Evolutionary conservation across 257 asterid species (phyloP).

Genomic region (Ligustrum vulgare): DNA sequence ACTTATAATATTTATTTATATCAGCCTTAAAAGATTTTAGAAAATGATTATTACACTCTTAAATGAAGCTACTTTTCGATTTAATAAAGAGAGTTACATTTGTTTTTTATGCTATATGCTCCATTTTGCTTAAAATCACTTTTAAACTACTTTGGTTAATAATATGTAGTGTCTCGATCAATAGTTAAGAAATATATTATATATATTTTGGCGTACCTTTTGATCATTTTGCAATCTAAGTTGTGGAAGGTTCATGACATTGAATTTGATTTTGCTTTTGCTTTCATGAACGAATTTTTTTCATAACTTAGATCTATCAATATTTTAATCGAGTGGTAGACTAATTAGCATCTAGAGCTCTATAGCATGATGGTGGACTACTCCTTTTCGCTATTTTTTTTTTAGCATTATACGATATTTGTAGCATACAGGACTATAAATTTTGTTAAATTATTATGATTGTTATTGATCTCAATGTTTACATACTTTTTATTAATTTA

Average conservation of each 20-base stretch:
- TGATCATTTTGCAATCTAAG: background rate
- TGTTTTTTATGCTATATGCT: background rate
- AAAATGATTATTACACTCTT: background rate
- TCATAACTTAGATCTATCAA: too few species aligned
- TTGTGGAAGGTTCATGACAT: background rate
- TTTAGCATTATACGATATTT: too few species aligned
- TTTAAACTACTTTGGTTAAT: background rate
- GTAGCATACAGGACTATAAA: too few species aligned
- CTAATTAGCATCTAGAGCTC: background rate
- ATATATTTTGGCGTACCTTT: too few species aligned
- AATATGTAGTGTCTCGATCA: background rate
- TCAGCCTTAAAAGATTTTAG: background rate
- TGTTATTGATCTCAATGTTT: too few species aligned
- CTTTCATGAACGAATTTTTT: too few species aligned
- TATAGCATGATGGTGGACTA: background rate
- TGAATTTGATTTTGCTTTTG: background rate
- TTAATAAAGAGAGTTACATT: too few species aligned
- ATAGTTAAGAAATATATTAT: too few species aligned
- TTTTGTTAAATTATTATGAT: too few species aligned
- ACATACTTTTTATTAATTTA: too few species aligned
- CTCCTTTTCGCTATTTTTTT: background rate
- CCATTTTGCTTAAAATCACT: constrained; percentile 37
- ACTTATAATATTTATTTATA: background rate
- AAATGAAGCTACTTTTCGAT: too few species aligned
- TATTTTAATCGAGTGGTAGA: background rate